Evolutionary conservation across 495 filamentous ascomycete species (phyloP).

Genomic region (Cenococcum geophilum): DNA sequence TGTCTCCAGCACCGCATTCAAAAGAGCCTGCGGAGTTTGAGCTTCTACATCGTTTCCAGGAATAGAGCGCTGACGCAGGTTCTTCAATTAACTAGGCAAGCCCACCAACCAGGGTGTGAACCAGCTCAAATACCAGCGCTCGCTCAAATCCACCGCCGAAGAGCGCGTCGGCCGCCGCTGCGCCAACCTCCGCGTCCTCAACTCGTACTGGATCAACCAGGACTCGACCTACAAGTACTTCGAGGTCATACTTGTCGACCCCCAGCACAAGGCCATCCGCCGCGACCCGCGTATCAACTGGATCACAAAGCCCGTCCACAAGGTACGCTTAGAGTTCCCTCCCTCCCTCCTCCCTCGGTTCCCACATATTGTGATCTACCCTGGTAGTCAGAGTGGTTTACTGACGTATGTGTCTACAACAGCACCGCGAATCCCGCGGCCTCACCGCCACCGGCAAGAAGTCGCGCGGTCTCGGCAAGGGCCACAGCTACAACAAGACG

Average conservation of each 20-base stretch:
- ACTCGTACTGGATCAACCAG: constrained; percentile 99
- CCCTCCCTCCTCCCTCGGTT: too few species aligned
- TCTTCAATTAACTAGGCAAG: constrained; percentile 60
- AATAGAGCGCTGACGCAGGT: constrained; percentile 13
- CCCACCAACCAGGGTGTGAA: constrained; percentile 99
- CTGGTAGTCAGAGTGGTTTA: too few species aligned
- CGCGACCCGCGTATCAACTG: constrained; percentile 99
- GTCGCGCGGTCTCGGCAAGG: constrained; percentile 97
- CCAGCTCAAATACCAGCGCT: constrained; percentile 99
- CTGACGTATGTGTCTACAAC: too few species aligned
- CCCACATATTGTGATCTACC: too few species aligned
- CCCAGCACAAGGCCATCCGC: constrained; percentile 99
- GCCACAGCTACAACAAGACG: constrained; percentile 98
- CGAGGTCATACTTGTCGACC: constrained; percentile 99
- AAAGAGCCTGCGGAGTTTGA: neutral
- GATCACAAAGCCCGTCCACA: constrained; percentile 99
- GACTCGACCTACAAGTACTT: constrained; percentile 99
- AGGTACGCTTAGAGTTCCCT: constrained; percentile 37
- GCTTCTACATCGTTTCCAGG: too few species aligned
- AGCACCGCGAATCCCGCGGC: constrained; percentile 91
- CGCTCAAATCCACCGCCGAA: constrained; percentile 92
- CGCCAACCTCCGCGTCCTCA: constrained; percentile 96
- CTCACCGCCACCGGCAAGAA: constrained; percentile 98
- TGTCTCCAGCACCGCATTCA: neutral
- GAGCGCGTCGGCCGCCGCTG: constrained; percentile 99